Percentiles rank a stretch among this genome's conserved stretches.
Evolutionary conservation across 2,329 filamentous ascomycete genomes (phyloP).

Genomic region (Chaetomiaceae sp.): DNA sequence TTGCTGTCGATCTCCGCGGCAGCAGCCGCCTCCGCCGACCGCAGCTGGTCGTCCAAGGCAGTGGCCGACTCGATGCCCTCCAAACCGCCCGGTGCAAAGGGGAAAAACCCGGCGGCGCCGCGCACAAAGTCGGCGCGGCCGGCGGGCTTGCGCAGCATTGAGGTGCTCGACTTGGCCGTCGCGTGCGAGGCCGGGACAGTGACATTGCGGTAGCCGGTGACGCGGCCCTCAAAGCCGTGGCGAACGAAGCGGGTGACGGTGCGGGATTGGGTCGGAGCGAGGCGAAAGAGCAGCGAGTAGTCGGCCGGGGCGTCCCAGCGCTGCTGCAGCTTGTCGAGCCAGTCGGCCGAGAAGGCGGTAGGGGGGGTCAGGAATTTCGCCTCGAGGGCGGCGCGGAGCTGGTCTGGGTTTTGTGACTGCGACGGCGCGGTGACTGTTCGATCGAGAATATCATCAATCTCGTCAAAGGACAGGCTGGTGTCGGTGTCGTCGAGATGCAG

Average conservation of each 20-base stretch:
- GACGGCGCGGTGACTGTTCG: slow-evolving; percentile 37
- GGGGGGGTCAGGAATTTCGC: slow-evolving; percentile 73
- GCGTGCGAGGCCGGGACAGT: slow-evolving; percentile 84
- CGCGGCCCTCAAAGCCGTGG: slow-evolving; percentile 84
- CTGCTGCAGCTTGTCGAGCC: slow-evolving; percentile 86
- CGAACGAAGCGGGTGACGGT: slow-evolving; percentile 91
- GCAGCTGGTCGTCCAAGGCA: slow-evolving; percentile 70
- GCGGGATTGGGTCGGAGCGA: slow-evolving; percentile 85
- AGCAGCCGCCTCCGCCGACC: slow-evolving; percentile 36
- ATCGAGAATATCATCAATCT: slow-evolving; percentile 55
- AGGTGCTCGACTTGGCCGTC: slow-evolving; percentile 93
- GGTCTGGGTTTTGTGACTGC: slow-evolving; percentile 48
- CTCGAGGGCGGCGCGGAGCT: slow-evolving; percentile 66
- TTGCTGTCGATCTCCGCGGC: slow-evolving; percentile 38
- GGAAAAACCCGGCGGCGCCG: slow-evolving; percentile 88
- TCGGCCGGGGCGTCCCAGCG: slow-evolving; percentile 78
- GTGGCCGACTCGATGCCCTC: slow-evolving; percentile 82
- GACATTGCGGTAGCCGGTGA: slow-evolving; percentile 90
- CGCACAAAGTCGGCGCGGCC: slow-evolving; percentile 84
- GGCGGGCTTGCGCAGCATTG: slow-evolving; percentile 77
- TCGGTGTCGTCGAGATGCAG: slow-evolving; percentile 38
- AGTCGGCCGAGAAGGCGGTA: slow-evolving; percentile 70
- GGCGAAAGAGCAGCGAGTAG: slow-evolving; percentile 75
- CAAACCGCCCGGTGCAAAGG: slow-evolving; percentile 84
- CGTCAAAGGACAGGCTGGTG: slow-evolving; percentile 26